Evolutionary conservation across 2,329 filamentous ascomycete species (phyloP).

Genomic region (Pyrenophora graminea): DNA sequence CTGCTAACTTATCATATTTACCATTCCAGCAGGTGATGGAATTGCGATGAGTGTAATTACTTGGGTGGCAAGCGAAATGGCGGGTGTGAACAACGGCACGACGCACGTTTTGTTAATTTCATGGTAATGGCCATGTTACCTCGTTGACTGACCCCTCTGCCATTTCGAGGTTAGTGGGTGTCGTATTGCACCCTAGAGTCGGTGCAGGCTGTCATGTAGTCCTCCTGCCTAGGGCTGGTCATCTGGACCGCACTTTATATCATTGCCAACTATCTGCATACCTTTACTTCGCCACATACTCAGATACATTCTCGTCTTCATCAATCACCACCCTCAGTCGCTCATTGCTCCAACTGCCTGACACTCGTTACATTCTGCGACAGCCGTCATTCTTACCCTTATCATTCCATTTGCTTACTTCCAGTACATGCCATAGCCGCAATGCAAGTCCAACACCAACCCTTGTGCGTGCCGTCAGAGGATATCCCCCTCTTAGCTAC

Average conservation of each 20-base stretch:
- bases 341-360: slow-evolving; percentile 51
- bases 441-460: slow-evolving; percentile 43
- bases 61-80: slow-evolving; percentile 39
- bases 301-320: slow-evolving; percentile 39
- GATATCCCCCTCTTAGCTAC: slow-evolving; percentile 46
- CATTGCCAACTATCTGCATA: slow-evolving; percentile 33
- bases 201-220: slow-evolving; percentile 31
- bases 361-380: slow-evolving; percentile 47
- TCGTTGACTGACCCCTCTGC: slow-evolving; percentile 31
- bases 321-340: slow-evolving; percentile 47
- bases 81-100: slow-evolving; percentile 26
- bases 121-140: slow-evolving; percentile 36
- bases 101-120: slow-evolving; percentile 43
- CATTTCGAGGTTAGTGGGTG: slow-evolving; percentile 36
- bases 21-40: slow-evolving; percentile 36
- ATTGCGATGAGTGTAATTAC: slow-evolving; percentile 37
- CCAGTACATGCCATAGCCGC: slow-evolving; percentile 29
- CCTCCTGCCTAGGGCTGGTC: slow-evolving; percentile 30
- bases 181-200: slow-evolving; percentile 33
- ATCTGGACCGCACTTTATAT: slow-evolving; percentile 38
- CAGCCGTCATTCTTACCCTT: slow-evolving; percentile 46
- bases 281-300: slow-evolving; percentile 25
- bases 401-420: slow-evolving; percentile 33
- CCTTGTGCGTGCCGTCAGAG: slow-evolving; percentile 49
- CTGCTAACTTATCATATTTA: slow-evolving; percentile 45